phyloP scores from a whole-genome alignment of 495 filamentous ascomycete species.

The Neurospora tetrasperma region DNA sequence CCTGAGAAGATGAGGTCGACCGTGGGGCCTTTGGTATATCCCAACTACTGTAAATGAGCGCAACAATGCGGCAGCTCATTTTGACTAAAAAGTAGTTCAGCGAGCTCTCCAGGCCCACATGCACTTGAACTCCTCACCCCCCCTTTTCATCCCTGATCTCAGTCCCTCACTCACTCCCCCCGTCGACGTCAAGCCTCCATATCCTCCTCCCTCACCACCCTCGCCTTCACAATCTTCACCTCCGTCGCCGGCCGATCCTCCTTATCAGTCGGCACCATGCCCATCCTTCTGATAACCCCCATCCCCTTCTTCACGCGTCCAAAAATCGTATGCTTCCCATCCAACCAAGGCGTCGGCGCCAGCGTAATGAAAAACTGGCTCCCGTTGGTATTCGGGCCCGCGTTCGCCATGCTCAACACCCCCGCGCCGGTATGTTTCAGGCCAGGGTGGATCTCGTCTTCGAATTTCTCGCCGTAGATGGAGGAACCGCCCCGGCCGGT shows the following conservation, averaged over 20 bases:
- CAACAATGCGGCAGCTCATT: background rate
- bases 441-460: constrained; percentile 67
- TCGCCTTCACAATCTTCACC: constrained; percentile 68
- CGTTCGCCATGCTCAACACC: constrained; percentile 91
- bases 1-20: background rate
- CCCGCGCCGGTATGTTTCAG: constrained; percentile 94
- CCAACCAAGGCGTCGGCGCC: constrained; percentile 92
- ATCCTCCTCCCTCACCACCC: constrained; percentile 49
- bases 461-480: constrained; percentile 93
- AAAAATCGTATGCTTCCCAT: constrained; percentile 97
- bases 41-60: background rate
- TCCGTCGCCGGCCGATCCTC: constrained; percentile 77
- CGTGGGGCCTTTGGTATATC: background rate
- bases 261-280: constrained; percentile 70
- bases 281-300: constrained; percentile 77
- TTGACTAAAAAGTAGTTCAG: background rate
- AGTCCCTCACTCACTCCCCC: background rate
- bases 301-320: constrained; percentile 83
- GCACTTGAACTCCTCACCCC: background rate
- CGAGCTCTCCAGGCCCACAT: background rate
- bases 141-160: background rate
- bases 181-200: background rate
- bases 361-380: constrained; percentile 84
- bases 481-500: constrained; percentile 83
- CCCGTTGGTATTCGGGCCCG: constrained; percentile 88